Evolutionary conservation across 2,329 filamentous ascomycete genomes (phyloP).

Genomic region (Trichoderma atrobrunneum): DNA sequence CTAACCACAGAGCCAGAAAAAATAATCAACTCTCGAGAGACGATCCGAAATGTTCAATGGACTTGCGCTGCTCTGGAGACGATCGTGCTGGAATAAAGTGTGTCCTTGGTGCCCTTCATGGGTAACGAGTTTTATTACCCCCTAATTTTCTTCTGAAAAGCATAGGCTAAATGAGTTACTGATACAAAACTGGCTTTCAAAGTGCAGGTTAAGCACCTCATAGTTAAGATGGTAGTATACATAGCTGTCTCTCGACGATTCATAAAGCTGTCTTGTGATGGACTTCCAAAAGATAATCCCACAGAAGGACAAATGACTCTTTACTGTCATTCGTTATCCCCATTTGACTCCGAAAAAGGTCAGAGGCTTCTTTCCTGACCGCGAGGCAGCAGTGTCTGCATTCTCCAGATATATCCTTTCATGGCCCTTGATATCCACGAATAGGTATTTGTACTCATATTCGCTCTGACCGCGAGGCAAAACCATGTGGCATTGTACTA

Average conservation of each 20-base stretch:
- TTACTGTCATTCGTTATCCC: slow-evolving; percentile 28
- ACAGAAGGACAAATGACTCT: neutral
- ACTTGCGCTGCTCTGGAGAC: neutral
- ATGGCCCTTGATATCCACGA: slow-evolving; percentile 73
- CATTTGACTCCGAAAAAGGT: slow-evolving; percentile 64
- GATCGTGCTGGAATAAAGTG: neutral
- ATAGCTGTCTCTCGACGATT: neutral
- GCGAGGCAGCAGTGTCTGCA: slow-evolving; percentile 43
- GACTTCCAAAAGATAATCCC: neutral
- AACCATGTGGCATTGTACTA: slow-evolving; percentile 75
- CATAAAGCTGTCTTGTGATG: neutral
- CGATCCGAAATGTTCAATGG: neutral
- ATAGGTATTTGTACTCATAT: slow-evolving; percentile 76
- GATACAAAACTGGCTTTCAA: neutral
- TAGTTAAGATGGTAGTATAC: neutral
- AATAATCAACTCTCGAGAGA: neutral
- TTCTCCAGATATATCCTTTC: slow-evolving; percentile 65
- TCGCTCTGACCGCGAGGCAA: slow-evolving; percentile 62
- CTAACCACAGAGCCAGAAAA: neutral
- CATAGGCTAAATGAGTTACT: neutral
- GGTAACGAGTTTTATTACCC: neutral
- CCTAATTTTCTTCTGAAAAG: neutral
- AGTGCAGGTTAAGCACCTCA: neutral
- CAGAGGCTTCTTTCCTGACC: slow-evolving; percentile 41
- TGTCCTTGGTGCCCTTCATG: neutral